A percentile compares a stretch with the other conserved stretches of the same genome.
These are phyloP conservation scores for Phlyctochytrium bullatum DNA, from an alignment of 192 early-diverging fungal genomes.

Conservation along the genomic window DNA sequence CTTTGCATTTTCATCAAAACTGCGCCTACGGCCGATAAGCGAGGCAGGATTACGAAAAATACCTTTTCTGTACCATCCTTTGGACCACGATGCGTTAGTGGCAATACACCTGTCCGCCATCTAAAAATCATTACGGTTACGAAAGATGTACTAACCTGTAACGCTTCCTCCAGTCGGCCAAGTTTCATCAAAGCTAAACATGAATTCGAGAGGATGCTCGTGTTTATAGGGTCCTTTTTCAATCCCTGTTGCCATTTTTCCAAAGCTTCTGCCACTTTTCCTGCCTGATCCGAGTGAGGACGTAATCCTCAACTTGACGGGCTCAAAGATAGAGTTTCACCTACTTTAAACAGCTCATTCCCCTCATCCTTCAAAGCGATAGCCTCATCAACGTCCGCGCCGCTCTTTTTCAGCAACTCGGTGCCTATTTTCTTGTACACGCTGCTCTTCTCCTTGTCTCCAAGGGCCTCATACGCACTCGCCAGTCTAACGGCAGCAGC, in stretches of 20 bases:
- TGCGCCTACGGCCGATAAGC: neutral
- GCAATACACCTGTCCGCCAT: conserved; percentile 23
- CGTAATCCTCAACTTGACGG: too few relatives aligned
- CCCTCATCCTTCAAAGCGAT: conserved; percentile 25
- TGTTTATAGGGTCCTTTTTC: conserved; percentile 13
- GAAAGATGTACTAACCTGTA: conserved; percentile 8
- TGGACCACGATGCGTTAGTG: conserved; percentile 23
- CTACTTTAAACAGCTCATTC: conserved; percentile 23
- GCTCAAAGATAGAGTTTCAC: neutral
- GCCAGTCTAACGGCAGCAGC: conserved; percentile 26
- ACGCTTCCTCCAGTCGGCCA: conserved; percentile 5
- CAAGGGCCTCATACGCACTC: conserved; percentile 12
- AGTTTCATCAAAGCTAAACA: conserved; percentile 15
- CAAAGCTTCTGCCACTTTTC: conserved; percentile 20
- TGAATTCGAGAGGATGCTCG: conserved; percentile 23
- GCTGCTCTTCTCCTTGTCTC: conserved; percentile 13
- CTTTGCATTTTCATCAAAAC: conserved; percentile 3
- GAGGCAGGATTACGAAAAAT: neutral
- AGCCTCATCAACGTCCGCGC: conserved; percentile 7
- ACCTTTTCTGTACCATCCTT: conserved; percentile 32
- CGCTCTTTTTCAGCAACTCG: conserved; percentile 26
- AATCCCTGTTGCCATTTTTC: conserved; percentile 22
- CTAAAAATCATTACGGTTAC: too few relatives aligned
- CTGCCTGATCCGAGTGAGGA: too few relatives aligned
- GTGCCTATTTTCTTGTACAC: conserved; percentile 28